Conservation (phyloP, 805 yeast genomes). For the Barnettozyma sp. region DNA sequence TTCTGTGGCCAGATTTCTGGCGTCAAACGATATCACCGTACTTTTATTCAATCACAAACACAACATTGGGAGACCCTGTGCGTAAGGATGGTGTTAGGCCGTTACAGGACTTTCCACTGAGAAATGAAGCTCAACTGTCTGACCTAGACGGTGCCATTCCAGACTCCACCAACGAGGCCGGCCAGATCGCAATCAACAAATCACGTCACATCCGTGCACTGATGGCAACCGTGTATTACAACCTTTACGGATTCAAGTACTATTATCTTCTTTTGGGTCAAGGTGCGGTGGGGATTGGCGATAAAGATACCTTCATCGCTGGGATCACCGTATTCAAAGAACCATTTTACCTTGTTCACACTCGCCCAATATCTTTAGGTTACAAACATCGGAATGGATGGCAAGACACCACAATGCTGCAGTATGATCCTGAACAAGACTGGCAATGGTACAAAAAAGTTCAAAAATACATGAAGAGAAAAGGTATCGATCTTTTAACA, state of each 20-base stretch:
- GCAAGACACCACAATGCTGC: constrained; percentile 27
- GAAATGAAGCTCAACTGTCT: constrained; percentile 36
- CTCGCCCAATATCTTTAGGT: constrained; percentile 23
- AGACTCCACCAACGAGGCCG: constrained; percentile 67
- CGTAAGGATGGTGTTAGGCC: constrained; percentile 31
- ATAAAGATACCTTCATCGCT: constrained; percentile 61
- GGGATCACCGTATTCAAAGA: constrained; percentile 23
- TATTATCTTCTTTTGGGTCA: constrained; percentile 68
- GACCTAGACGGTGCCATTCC: constrained; percentile 61
- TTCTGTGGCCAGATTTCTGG: constrained; percentile 72
- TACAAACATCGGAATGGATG: constrained; percentile 20
- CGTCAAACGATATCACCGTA: constrained; percentile 58
- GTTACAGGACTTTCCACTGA: constrained; percentile 38
- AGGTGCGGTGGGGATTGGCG: constrained; percentile 76
- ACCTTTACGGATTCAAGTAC: constrained; percentile 57
- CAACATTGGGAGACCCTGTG: constrained; percentile 34
- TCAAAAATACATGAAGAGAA: constrained; percentile 13
- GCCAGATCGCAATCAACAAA: constrained; percentile 60
- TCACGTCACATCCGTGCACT: constrained; percentile 50
- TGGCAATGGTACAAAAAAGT: constrained; percentile 20
- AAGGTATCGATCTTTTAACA: constrained; percentile 20
- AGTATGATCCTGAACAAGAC: constrained; percentile 25
- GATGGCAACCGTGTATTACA: constrained; percentile 57
- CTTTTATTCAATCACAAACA: constrained; percentile 45
- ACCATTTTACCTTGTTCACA: constrained; percentile 22